Base-by-base conservation (phyloP, 2,329 filamentous ascomycete genomes). In the Knufia petricola region DNA sequence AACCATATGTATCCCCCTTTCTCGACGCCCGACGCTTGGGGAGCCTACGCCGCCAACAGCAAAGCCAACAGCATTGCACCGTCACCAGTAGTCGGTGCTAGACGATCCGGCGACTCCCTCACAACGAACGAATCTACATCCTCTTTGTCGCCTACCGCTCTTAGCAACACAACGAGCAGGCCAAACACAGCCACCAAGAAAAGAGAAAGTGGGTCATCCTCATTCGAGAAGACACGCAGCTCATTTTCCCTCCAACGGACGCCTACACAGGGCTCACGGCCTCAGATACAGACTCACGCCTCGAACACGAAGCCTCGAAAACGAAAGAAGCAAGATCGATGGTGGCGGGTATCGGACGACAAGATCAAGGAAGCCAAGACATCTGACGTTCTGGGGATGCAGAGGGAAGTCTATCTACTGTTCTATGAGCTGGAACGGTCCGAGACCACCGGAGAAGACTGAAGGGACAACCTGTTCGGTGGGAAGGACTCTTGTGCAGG, bases 261-360 rank as follows among this genome's bases (percentile, higher is more conserved):
- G n/a, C 43, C 54, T 13, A 57, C 54, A 3, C 52, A 55, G 32
- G 36, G 49, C n/a, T 55, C 56, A 15, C 54, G 50, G 30, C 49
- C 52, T 21, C 53, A 56, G 23, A 53, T 54, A 17, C 19, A 50
- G 31, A 54, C 59, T 34, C 56, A 56, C 23, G 56, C 59, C 10
- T 56, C 58, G 10, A 54, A 60, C 13, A 57, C 58, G 19, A 59
- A 61, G 43, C 52, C 51, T 30, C 77, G 71, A 54, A 81, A 78
- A 57, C 79, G 76, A 52, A 78, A 75, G 57, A 81, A 78, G 60
- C 77, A 75, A 38, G 84, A 94, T 61, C 81, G 84, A 34, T 98
- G 92, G 92, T 98, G 92, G 92, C 81, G 92, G 30, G 94, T 98
- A 56, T 95, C 89, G 56, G 92, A 98, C 64, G 92, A 98, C 57